Base-by-base conservation (phyloP, 306 rosid genomes). In the Medicago ruthenica region DNA sequence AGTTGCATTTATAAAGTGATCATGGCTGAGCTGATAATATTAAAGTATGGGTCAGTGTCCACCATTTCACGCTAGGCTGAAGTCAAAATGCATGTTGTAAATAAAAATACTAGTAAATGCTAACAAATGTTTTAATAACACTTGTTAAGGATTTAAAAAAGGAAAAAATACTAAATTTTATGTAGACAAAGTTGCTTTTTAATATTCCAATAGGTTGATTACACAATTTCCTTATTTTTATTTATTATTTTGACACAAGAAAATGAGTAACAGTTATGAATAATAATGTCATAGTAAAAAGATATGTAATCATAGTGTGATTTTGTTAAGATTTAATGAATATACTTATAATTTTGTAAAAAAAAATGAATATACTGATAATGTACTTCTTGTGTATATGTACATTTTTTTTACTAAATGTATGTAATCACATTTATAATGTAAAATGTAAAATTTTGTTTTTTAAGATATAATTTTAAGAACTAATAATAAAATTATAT, bases 61-160 rank as follows among this genome's bases (percentile, higher is more conserved):
- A 47, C 76, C 79, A 80, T 79, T 73, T 80, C 15, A n/a, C 41
- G 40, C 55, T 63, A n/a, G 47, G 40, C 55, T 58, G 75, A 74
- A 83, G 85, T 75, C 85, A 87, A 85, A 41, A 76, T 71, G 31
- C 76, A 50, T 9, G n/a, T 18, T 16, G 5, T 27, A 67, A 44
- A 47, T 10, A 10, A 21, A 10, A 57, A 57, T 3, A 1, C 2
- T 50, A 15, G 27, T n/a, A n/a, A n/a, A n/a, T n/a, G n/a, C n/a
- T n/a, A n/a, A n/a, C n/a, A n/a, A n/a, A n/a, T n/a, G n/a, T n/a
- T n/a, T n/a, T n/a, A n/a, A n/a, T n/a, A n/a, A n/a, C n/a, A n/a
- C n/a, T n/a, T n/a, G n/a, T n/a, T n/a, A n/a, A n/a, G n/a, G n/a
- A n/a, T n/a, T n/a, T n/a, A n/a, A n/a, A n/a, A n/a, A n/a, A n/a